A percentile compares a stretch with the other conserved stretches of the same genome.
phyloP scores from a whole-genome alignment of 2,329 filamentous ascomycete genomes.

The Fusarium fujikuroi region DNA sequence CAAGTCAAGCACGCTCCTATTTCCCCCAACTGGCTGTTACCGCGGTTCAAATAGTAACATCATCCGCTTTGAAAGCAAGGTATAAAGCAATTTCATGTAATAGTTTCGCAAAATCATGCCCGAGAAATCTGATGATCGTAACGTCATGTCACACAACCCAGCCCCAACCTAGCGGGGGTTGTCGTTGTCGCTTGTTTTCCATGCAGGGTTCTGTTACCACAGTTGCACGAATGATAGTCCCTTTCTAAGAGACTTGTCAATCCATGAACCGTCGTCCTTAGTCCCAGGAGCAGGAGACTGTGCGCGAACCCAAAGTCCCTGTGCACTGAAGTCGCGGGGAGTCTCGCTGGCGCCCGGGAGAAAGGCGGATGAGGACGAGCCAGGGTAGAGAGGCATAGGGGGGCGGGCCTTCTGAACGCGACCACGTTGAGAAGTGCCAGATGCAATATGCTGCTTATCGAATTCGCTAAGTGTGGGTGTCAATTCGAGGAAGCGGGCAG shows the following conservation, averaged over 20 bases:
- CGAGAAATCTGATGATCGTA: slow-evolving; percentile 29
- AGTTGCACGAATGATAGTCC: slow-evolving; percentile 38
- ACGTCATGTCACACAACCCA: slow-evolving; percentile 22
- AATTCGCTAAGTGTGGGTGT: slow-evolving; percentile 34
- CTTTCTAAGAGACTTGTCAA: slow-evolving; percentile 41
- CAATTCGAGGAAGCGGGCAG: slow-evolving; percentile 34
- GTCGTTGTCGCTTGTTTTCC: neutral
- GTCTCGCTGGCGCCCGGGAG: slow-evolving; percentile 38
- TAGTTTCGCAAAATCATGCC: slow-evolving; percentile 22
- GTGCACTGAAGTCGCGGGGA: slow-evolving; percentile 43
- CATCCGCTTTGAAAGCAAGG: slow-evolving; percentile 17
- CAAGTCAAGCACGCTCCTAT: slow-evolving; percentile 11
- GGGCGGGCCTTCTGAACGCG: slow-evolving; percentile 33
- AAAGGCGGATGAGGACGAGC: slow-evolving; percentile 39
- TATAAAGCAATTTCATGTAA: neutral
- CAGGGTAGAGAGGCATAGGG: slow-evolving; percentile 37
- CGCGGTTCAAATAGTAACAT: neutral
- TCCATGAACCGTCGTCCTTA: slow-evolving; percentile 38
- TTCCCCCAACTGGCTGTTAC: slow-evolving; percentile 2
- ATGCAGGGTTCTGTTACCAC: slow-evolving; percentile 27
- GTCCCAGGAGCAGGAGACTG: slow-evolving; percentile 25
- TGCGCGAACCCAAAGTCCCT: slow-evolving; percentile 38
- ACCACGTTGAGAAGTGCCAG: slow-evolving; percentile 39
- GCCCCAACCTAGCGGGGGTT: slow-evolving; percentile 13
- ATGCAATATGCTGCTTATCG: slow-evolving; percentile 31